Evolutionary conservation across 2,329 filamentous ascomycete species (phyloP), one percentile per base, ranked within the genome.

Genomic region (Hypoxylon sp.): DNA sequence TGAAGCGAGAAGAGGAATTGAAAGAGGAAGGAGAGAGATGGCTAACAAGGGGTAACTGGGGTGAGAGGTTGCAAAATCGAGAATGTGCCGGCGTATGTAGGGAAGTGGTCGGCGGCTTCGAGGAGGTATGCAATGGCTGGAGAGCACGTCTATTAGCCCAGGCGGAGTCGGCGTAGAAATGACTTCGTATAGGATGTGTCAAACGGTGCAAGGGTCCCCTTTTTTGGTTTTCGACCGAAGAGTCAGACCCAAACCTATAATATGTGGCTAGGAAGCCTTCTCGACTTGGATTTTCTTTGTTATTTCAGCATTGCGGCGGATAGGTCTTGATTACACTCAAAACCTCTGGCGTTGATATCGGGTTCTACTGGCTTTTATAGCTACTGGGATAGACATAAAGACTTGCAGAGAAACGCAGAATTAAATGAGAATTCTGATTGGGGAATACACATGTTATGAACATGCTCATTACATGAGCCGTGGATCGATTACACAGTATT

Each of bases 21-120:
- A 88, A 91, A 54, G 94, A 97, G 75, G 90, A 96, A 77, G 94
- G 94, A 4, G 90, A 94, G 71, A 83, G 88, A 61, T 97, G 94
- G 90, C 87, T 99, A 51, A 88, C 91, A 65, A 88, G 87, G 39
- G 94, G 93, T 5, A 92, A 94, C 74, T 98, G 95, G 94, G 88
- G 94, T 54, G 89, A 91, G 72, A 87, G 92, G 60, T 80, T 98
- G 37, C 84, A 88, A 70, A 90, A 89, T 59, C 87, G 95, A 60
- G 94, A 97, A 79, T 97, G 94, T 69, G 94, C 92, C 6, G 86
- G 86, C 22, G 92, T 95, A 13, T 98, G 96, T 80, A 87, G 90
- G 3, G 94, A 97, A 67, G 94, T 99, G 0, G 91, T 98, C 35
- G 91, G 91, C 50, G 96, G 96, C 0, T 98, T 99, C 76, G 95